Percentiles rank a stretch among this genome's conserved stretches.
phyloP scores from a whole-genome alignment of 257 asterid genomes.

The Scutellaria barbata region DNA sequence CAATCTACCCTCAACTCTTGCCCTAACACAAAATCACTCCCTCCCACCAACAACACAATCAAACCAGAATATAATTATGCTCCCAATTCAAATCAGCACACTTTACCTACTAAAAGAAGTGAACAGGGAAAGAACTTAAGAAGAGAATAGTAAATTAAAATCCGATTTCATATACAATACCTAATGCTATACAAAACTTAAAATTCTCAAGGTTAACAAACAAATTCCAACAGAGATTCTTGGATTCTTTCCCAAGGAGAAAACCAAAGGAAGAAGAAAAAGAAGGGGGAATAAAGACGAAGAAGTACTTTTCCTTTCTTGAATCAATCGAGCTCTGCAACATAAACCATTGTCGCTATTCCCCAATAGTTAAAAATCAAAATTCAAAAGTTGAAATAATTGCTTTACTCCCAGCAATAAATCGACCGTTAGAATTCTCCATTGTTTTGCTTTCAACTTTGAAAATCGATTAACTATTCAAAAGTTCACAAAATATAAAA shows the following conservation, averaged over 20 bases:
- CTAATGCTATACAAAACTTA: constrained; percentile 4
- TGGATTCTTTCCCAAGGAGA: constrained; percentile 1
- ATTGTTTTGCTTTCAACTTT: constrained; percentile 22
- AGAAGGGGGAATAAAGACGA: neutral
- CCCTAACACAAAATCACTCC: constrained; percentile 30
- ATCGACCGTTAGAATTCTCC: constrained; percentile 46
- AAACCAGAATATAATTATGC: constrained; percentile 9
- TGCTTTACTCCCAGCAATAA: constrained; percentile 35
- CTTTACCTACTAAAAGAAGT: constrained; percentile 5
- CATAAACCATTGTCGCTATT: neutral
- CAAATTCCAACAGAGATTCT: constrained; percentile 28
- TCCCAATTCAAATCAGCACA: constrained; percentile 5
- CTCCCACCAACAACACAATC: constrained; percentile 22
- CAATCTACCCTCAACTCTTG: constrained; percentile 47
- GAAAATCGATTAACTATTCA: constrained; percentile 32
- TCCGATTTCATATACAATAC: constrained; percentile 15
- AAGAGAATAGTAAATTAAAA: neutral
- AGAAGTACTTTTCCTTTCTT: constrained; percentile 23
- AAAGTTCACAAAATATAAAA: neutral
- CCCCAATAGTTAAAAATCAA: neutral
- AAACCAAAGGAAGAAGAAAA: constrained; percentile 8
- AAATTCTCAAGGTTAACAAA: constrained; percentile 21
- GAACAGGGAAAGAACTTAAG: constrained; percentile 8
- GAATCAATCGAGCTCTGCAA: constrained; percentile 26
- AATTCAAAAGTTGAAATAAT: constrained; percentile 18